These are phyloP conservation scores for Macrolepiota fuliginosa DNA, from an alignment of 768 basidiomycete species.

Conservation along the genomic window DNA sequence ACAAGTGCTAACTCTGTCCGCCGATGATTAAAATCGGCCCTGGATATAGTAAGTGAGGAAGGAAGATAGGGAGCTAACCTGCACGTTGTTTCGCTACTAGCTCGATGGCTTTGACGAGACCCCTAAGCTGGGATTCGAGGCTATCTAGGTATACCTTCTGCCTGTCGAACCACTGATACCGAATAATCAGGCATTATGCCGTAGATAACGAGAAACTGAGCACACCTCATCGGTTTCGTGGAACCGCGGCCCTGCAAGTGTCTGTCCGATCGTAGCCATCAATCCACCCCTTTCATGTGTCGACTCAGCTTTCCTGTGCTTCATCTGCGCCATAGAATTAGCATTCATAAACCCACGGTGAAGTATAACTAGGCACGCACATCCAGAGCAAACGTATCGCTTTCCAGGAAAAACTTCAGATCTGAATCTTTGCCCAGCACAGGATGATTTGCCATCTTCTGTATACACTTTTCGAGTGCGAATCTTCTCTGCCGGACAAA, in stretches of 20 bases:
- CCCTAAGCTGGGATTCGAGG: constrained; percentile 85
- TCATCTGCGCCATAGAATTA: constrained; percentile 55
- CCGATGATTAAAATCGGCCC: neutral
- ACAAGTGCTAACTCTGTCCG: constrained; percentile 61
- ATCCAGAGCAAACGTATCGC: constrained; percentile 87
- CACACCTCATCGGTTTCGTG: constrained; percentile 83
- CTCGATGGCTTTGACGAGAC: constrained; percentile 85
- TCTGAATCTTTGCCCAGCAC: constrained; percentile 87
- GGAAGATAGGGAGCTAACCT: constrained; percentile 36
- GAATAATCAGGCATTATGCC: constrained; percentile 6
- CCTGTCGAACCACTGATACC: constrained; percentile 84
- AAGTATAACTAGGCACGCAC: constrained; percentile 42
- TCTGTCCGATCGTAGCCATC: constrained; percentile 80
- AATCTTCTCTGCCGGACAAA: constrained; percentile 86
- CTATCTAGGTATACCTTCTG: constrained; percentile 84
- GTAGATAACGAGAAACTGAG: neutral
- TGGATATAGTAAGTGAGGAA: neutral
- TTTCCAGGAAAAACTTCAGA: constrained; percentile 87
- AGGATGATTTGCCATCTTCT: constrained; percentile 92
- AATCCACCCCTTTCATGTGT: constrained; percentile 79
- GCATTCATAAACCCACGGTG: neutral
- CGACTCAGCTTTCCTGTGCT: constrained; percentile 78
- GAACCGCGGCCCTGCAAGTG: constrained; percentile 76
- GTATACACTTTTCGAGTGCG: constrained; percentile 86
- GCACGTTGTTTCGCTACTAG: constrained; percentile 78